Base-by-base conservation (phyloP, 2,329 filamentous ascomycete genomes). In the Aspergillus tubingensis region DNA sequence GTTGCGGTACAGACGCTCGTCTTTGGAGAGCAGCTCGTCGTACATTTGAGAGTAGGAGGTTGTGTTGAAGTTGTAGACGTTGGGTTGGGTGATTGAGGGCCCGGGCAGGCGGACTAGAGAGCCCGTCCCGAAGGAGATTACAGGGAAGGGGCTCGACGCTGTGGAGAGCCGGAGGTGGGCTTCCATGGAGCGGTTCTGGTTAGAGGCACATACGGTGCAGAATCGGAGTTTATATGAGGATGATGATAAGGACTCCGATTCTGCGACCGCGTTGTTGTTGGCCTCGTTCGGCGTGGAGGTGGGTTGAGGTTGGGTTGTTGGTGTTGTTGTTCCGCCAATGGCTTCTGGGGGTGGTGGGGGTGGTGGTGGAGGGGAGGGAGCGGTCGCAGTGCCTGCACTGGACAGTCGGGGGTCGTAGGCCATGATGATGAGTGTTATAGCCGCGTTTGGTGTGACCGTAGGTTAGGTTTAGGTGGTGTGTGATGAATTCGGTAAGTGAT, bases 141-240 rank as follows among this genome's bases (percentile, higher is more conserved):
- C 94, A n/a, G 95, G 95, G 72, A 95, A 98, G 52, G 88, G 81
- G 51, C 93, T 95, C 57, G 89, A 80, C 53, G 92, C 91, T 62
- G 90, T 86, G 4, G 95, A 91, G 36, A 99, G 88, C 64, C 91
- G 91, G 27, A 97, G 86, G 77, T 99, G 95, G n/a, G 94, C 94
- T 83, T 98, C 95, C 95, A 99, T 98, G n/a, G 91, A 96, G 87
- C 95, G 88, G 74, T 99, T 99, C 77, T 99, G 92, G 72, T 99
- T 99, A 72, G 92, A 96, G 7, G 95, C 95, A 79, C 95, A 99
- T n/a, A 99, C 94, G 2, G 95, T 98, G 82, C 93, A 97, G 79
- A 98, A 97, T 74, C 91, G 96, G 63, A 99, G 85, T 79, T 95
- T 96, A 83, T 88, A 96, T 55, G 30, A 32, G 11, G 30, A 36